Conservation (phyloP, 257 asterid genomes). For the Agastache rugosa region DNA sequence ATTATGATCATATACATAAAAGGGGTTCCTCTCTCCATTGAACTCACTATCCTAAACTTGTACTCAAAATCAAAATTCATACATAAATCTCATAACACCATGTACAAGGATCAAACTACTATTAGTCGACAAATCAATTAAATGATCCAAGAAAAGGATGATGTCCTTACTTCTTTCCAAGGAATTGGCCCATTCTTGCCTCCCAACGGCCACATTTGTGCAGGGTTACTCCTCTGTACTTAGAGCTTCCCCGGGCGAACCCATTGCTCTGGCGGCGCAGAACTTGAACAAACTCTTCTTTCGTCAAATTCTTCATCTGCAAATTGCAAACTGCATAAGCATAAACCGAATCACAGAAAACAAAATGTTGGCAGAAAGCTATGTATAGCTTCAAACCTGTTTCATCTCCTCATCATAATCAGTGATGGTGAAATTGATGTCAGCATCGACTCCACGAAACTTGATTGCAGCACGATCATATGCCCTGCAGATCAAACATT, state of each 20-base stretch:
- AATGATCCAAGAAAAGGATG: not conserved
- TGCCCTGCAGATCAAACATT: constrained; percentile 52
- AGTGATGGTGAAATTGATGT: constrained; percentile 66
- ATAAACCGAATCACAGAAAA: constrained; percentile 8
- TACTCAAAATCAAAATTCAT: constrained; percentile 15
- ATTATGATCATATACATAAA: constrained; percentile 51
- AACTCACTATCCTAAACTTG: constrained; percentile 33
- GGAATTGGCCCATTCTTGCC: constrained; percentile 73
- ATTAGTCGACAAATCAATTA: constrained; percentile 6
- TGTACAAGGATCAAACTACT: not conserved
- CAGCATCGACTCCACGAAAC: constrained; percentile 91
- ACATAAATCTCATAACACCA: constrained; percentile 6
- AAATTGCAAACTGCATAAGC: constrained; percentile 31
- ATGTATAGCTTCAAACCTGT: constrained; percentile 51
- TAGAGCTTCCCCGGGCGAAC: constrained; percentile 73
- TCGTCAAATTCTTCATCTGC: constrained; percentile 67
- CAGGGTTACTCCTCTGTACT: constrained; percentile 73
- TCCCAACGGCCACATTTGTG: constrained; percentile 80
- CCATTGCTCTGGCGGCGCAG: constrained; percentile 87
- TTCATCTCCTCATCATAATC: constrained; percentile 82
- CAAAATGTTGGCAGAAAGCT: not conserved
- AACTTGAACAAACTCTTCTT: constrained; percentile 75
- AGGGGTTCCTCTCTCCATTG: constrained; percentile 37
- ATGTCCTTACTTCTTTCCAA: constrained; percentile 67
- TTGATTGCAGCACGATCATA: constrained; percentile 89